These are phyloP conservation scores for Achaetomium macrosporum DNA, from an alignment of 2,329 filamentous ascomycete species.

Conservation along the genomic window DNA sequence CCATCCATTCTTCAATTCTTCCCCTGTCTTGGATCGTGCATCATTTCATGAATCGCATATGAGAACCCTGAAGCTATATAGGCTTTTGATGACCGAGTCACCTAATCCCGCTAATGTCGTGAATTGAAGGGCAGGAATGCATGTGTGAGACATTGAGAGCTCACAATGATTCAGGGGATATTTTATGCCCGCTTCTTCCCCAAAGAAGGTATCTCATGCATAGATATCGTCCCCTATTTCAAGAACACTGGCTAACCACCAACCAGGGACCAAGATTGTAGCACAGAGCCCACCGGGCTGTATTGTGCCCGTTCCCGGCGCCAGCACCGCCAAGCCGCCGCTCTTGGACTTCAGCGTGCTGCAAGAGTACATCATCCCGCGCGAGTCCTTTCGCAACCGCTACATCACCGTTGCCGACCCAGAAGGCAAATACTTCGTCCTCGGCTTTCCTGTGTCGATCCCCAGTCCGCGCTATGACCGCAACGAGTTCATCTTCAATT, in stretches of 20 bases:
- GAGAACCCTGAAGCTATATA: too few relatives aligned
- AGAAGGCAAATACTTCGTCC: slow-evolving; percentile 64
- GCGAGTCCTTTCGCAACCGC: slow-evolving; percentile 91
- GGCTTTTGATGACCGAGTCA: too few relatives aligned
- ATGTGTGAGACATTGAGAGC: not conserved
- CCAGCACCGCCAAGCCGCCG: slow-evolving; percentile 45
- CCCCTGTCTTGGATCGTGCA: too few relatives aligned
- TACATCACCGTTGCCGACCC: slow-evolving; percentile 74
- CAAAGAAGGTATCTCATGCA: slow-evolving; percentile 46
- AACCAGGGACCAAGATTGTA: slow-evolving; percentile 55
- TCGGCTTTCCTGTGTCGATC: slow-evolving; percentile 87
- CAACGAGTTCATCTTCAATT: slow-evolving; percentile 98
- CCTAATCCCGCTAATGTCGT: not conserved
- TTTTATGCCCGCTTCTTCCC: slow-evolving; percentile 66
- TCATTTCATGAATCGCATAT: too few relatives aligned
- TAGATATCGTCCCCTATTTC: not conserved
- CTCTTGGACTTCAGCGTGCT: slow-evolving; percentile 83
- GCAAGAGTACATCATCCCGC: slow-evolving; percentile 88
- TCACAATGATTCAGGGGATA: slow-evolving; percentile 60
- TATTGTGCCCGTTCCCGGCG: slow-evolving; percentile 42
- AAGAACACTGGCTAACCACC: not conserved
- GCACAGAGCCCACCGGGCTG: slow-evolving; percentile 58
- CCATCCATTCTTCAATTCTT: too few relatives aligned
- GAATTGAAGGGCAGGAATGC: not conserved
- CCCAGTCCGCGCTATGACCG: slow-evolving; percentile 75